Base-by-base conservation (phyloP, 2,329 filamentous ascomycete genomes). In the Fusarium armeniacum region DNA sequence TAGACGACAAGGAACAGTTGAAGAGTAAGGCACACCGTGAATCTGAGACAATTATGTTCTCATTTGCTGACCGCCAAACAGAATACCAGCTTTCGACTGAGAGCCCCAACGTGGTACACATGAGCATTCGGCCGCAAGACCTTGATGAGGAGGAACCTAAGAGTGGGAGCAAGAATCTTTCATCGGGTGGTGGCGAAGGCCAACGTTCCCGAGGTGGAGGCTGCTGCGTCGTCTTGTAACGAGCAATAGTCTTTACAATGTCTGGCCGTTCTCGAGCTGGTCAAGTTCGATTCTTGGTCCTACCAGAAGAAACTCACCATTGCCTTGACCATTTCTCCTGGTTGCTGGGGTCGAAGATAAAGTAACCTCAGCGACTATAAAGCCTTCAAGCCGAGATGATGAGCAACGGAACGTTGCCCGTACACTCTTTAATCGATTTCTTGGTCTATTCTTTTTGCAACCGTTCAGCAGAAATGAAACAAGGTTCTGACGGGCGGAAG, bases 41-140 rank as follows among this genome's bases (percentile, higher is more conserved):
- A 45, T 55, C 33, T 50, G 36, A 52, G 43, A 59, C 35, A 57
- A 57, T 13, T n/a, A 4, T 10, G 12, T 26, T n/a, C 22, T 41
- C 32, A 20, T 45, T 43, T 50, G 41, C 52, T 67, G 18, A 70
- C 24, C 40, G n/a, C n/a, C 40, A n/a, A n/a, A 40, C 75, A 97
- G 93, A 94, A 71, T 94, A 93, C 76, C 91, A 89, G 65, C 93
- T 97, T 76, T 92, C 88, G 75, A 84, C 85, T 32, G 90, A 93
- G 67, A 83, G 86, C 13, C 88, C 92, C 10, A 97, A 97, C 72
- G 92, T 97, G 30, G 90, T 97, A n/a, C 94, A 97, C 80, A 97
- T 97, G 93, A 95, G 92, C 8, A 90, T 97, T 73, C 92, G 93
- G 73, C 94, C 94, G 4, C 91, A 94, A 76, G 93, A 97, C 76